Percentiles rank a stretch among this genome's conserved stretches.
These are phyloP conservation scores for Fusarium sp. DNA, from an alignment of 2,329 filamentous ascomycete genomes.

Conservation along the genomic window DNA sequence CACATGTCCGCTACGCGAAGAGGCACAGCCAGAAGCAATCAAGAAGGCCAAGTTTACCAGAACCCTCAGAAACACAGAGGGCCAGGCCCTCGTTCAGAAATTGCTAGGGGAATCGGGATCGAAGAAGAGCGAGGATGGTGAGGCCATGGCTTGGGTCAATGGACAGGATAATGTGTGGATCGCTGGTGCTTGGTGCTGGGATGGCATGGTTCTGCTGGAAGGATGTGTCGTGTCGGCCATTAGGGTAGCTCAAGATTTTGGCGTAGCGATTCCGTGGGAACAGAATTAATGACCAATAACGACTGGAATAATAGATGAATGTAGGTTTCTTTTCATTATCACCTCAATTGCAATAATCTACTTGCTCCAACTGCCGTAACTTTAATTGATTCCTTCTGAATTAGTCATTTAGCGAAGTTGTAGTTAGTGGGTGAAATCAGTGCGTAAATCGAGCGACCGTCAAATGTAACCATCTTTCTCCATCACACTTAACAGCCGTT, in stretches of 20 bases:
- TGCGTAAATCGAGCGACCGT: neutral
- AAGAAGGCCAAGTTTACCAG: conserved; percentile 60
- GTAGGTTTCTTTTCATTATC: neutral
- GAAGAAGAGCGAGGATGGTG: conserved; percentile 5
- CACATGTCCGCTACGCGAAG: conserved; percentile 56
- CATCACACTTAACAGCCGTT: neutral
- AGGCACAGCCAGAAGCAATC: conserved; percentile 52
- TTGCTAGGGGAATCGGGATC: conserved; percentile 49
- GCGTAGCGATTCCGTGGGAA: conserved; percentile 54
- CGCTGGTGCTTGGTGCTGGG: conserved; percentile 70
- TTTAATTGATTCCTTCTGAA: neutral
- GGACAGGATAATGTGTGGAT: conserved; percentile 64
- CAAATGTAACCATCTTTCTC: neutral
- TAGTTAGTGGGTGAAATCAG: neutral
- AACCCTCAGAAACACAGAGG: conserved; percentile 60
- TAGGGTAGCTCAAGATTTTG: conserved; percentile 62
- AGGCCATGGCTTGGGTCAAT: conserved; percentile 57
- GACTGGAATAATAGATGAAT: neutral
- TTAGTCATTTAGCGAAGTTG: conserved; percentile 9
- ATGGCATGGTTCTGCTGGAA: conserved; percentile 70
- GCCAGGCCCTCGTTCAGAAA: conserved; percentile 56
- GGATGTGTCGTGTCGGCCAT: conserved; percentile 68
- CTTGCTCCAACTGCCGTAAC: neutral
- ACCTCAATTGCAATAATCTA: neutral
- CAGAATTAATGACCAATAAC: conserved; percentile 15